phyloP scores from a whole-genome alignment of 805 yeast genomes.

The Yarrowia sp. region DNA sequence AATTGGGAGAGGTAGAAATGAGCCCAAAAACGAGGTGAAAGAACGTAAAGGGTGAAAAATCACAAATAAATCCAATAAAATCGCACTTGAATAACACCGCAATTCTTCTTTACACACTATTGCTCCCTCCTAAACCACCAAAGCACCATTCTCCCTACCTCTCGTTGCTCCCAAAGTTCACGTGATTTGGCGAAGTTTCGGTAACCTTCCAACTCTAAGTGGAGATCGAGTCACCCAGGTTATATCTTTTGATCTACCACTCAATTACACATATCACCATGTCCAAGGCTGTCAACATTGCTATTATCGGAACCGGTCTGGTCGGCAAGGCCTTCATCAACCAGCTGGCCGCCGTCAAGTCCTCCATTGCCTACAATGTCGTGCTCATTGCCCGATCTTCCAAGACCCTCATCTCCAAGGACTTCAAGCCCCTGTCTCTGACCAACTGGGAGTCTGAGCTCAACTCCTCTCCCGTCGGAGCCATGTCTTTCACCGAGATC shows the following conservation, averaged over 20 bases:
- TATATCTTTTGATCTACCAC: constrained; percentile 6
- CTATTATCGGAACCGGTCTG: constrained; percentile 72
- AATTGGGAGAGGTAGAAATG: too few relatives aligned
- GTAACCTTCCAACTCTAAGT: constrained; percentile 14
- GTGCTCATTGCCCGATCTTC: constrained; percentile 79
- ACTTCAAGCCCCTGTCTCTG: constrained; percentile 75
- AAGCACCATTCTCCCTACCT: background rate
- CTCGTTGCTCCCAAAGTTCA: constrained; percentile 26
- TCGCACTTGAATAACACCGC: too few relatives aligned
- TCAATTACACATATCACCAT: constrained; percentile 7
- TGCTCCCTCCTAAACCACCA: background rate
- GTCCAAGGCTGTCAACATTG: constrained; percentile 40
- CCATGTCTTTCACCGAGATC: constrained; percentile 65
- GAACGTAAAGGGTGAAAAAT: too few relatives aligned
- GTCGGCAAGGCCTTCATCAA: constrained; percentile 91
- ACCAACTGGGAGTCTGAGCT: constrained; percentile 62
- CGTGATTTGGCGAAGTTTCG: constrained; percentile 51
- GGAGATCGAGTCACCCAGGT: background rate
- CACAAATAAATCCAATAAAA: too few relatives aligned
- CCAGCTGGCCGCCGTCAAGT: constrained; percentile 68
- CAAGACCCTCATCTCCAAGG: constrained; percentile 70
- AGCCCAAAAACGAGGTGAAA: too few relatives aligned
- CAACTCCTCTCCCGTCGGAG: constrained; percentile 56
- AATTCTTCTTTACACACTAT: background rate
- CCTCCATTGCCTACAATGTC: constrained; percentile 72